Conservation (phyloP, 352 stramenopile species). For the Blastocystis sp. region DNA sequence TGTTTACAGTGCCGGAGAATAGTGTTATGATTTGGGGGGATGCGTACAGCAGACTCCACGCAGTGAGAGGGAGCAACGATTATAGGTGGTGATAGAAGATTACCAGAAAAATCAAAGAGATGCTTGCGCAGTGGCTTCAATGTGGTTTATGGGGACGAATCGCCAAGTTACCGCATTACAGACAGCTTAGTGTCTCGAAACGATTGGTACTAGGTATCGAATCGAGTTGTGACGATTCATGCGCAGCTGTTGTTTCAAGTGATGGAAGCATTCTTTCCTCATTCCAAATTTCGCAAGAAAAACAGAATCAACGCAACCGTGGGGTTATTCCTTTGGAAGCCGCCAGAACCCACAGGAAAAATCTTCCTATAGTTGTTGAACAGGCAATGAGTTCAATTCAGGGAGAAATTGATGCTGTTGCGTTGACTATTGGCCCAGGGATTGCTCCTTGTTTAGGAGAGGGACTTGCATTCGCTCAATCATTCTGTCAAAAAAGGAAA, state of each 20-base stretch:
- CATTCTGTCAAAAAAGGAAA: slow-evolving; percentile 19
- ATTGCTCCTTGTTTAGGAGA: slow-evolving; percentile 36
- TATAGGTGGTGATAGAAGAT: too few species aligned
- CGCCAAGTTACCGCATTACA: too few species aligned
- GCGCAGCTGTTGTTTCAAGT: slow-evolving; percentile 19
- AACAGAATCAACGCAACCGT: slow-evolving; percentile 33
- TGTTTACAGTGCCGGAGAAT: too few species aligned
- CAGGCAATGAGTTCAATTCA: background rate
- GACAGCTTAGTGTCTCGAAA: background rate
- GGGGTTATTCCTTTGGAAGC: slow-evolving; percentile 48
- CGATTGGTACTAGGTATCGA: slow-evolving; percentile 24
- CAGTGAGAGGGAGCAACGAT: too few species aligned
- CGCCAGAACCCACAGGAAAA: background rate
- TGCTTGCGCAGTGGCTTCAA: too few species aligned
- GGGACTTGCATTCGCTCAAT: background rate
- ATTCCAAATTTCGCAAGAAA: slow-evolving; percentile 11
- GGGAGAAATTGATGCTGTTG: slow-evolving; percentile 43
- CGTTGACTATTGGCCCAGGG: slow-evolving; percentile 53
- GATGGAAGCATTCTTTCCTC: slow-evolving; percentile 24
- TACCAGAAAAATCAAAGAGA: too few species aligned
- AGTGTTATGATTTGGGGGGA: too few species aligned
- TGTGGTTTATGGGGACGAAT: too few species aligned
- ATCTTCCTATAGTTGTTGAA: slow-evolving; percentile 49
- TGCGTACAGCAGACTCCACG: too few species aligned
- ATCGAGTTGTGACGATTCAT: slow-evolving; percentile 64